phyloP scores from a whole-genome alignment of 1,284 basidiomycete species.

The Tausonia pullulans region DNA sequence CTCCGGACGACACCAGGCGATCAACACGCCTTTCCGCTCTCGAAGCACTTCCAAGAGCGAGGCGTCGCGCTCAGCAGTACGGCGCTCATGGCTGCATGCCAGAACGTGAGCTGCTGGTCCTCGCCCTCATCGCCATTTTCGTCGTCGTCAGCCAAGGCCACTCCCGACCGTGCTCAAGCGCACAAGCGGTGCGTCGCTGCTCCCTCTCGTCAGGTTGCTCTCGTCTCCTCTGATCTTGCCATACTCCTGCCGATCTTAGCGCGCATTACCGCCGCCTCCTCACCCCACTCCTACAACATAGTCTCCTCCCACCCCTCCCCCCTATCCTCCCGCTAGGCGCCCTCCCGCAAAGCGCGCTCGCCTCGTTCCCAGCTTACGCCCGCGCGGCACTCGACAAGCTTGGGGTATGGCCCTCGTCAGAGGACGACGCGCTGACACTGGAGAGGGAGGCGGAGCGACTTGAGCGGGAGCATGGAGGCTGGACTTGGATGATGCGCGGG shows the following conservation, averaged over 20 bases:
- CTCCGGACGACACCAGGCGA: not conserved
- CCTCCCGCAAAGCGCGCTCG: too few relatives aligned
- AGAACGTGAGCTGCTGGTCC: slow-evolving; percentile 2
- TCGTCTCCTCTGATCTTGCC: not conserved
- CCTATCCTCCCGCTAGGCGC: too few relatives aligned
- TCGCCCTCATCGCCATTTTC: not conserved
- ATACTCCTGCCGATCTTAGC: not conserved
- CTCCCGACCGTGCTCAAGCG: not conserved
- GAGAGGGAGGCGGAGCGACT: too few relatives aligned
- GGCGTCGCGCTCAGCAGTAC: not conserved
- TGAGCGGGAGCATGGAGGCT: too few relatives aligned
- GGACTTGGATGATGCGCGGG: too few relatives aligned
- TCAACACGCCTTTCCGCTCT: not conserved
- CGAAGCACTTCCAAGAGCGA: not conserved
- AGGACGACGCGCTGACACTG: too few relatives aligned
- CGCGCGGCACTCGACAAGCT: too few relatives aligned
- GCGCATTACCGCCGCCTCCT: not conserved
- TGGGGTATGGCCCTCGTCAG: too few relatives aligned
- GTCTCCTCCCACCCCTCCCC: too few relatives aligned
- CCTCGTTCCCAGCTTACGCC: too few relatives aligned
- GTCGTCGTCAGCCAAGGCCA: not conserved
- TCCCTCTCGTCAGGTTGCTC: not conserved
- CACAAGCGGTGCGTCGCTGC: not conserved
- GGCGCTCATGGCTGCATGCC: slow-evolving; percentile 6
- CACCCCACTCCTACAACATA: too few relatives aligned